phyloP scores from a whole-genome alignment of 2,329 filamentous ascomycete genomes.

The Mycogone perniciosa region DNA sequence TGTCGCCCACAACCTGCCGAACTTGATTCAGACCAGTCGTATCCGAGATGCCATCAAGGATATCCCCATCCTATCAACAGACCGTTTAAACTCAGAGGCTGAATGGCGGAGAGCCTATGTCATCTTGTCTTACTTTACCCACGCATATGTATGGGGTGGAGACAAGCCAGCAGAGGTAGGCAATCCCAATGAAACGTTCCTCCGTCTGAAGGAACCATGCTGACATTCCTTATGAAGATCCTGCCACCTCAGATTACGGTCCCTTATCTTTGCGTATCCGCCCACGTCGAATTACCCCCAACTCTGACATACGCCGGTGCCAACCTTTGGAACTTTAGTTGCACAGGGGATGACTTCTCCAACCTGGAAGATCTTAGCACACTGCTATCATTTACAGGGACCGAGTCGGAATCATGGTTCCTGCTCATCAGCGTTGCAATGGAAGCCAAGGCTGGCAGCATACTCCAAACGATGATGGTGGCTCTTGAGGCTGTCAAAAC shows the following conservation, averaged over 20 bases:
- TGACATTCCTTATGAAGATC: constrained; percentile 30
- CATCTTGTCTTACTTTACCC: constrained; percentile 70
- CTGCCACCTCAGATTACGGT: constrained; percentile 71
- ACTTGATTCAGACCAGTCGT: constrained; percentile 56
- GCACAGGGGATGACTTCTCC: constrained; percentile 47
- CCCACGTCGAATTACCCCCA: constrained; percentile 72
- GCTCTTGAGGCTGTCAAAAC: constrained; percentile 64
- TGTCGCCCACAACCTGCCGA: constrained; percentile 60
- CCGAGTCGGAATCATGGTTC: constrained; percentile 90
- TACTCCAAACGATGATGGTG: constrained; percentile 70
- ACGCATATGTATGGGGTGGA: constrained; percentile 87
- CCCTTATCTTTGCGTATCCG: constrained; percentile 66
- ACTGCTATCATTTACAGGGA: constrained; percentile 80
- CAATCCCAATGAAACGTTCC: not conserved
- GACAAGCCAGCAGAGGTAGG: constrained; percentile 63
- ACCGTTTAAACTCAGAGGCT: constrained; percentile 53
- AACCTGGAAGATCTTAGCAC: constrained; percentile 63
- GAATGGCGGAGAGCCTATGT: constrained; percentile 82
- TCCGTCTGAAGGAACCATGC: not conserved
- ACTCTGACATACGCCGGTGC: constrained; percentile 86
- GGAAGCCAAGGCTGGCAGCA: constrained; percentile 69
- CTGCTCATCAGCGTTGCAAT: constrained; percentile 85
- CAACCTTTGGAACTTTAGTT: constrained; percentile 85
- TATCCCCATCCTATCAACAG: constrained; percentile 64
- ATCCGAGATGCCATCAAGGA: constrained; percentile 57